These are phyloP conservation scores for Psilocybe cyanescens DNA, from an alignment of 768 basidiomycete species.

Conservation along the genomic window DNA sequence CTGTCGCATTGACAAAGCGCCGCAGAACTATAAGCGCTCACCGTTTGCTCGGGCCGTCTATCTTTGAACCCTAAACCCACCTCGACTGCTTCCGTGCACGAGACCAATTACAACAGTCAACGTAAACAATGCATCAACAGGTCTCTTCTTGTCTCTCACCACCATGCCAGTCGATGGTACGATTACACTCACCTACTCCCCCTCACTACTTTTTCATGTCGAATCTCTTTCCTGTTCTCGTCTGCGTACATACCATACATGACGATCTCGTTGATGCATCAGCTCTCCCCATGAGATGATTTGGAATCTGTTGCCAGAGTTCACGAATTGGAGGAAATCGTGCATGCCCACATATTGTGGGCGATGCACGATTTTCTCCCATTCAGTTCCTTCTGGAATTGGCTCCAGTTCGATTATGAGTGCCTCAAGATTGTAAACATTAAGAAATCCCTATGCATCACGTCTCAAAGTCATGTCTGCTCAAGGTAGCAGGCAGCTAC, in stretches of 20 bases:
- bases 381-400: slow-evolving; percentile 14
- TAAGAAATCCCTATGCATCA: neutral
- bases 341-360: slow-evolving; percentile 6
- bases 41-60: slow-evolving; percentile 5
- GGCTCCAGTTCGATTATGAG: slow-evolving; percentile 12
- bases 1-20: neutral
- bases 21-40: neutral
- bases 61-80: slow-evolving; percentile 16
- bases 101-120: slow-evolving; percentile 13
- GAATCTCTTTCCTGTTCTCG: neutral
- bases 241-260: neutral
- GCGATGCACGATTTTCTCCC: slow-evolving; percentile 16
- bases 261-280: slow-evolving; percentile 6
- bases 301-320: slow-evolving; percentile 12
- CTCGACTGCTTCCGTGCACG: slow-evolving; percentile 8
- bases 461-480: neutral
- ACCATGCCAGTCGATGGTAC: slow-evolving; percentile 10
- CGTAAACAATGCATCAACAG: slow-evolving; percentile 1
- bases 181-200: slow-evolving; percentile 5
- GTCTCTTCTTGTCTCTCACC: slow-evolving; percentile 13
- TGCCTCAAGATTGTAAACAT: neutral
- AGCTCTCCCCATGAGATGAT: slow-evolving; percentile 3
- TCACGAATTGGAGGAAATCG: slow-evolving; percentile 18
- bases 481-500: neutral
- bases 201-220: neutral